Conservation (phyloP, 1,139 yeast genomes). For the Scheffersomyces insectosa region DNA sequence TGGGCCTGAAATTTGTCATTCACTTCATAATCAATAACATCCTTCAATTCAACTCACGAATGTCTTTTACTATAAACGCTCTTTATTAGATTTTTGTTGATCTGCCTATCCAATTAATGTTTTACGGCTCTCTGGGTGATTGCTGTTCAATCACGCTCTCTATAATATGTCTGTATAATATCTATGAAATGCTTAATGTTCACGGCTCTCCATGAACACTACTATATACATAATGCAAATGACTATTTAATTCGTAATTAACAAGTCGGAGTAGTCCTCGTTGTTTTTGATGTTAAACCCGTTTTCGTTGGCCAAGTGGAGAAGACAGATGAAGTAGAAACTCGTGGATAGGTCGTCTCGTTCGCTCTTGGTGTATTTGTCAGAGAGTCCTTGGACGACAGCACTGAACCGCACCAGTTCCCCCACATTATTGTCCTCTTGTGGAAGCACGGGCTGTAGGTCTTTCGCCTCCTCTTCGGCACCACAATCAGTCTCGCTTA, state of each 20-base stretch:
- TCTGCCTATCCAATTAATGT: too few relatives aligned
- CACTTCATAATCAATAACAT: too few relatives aligned
- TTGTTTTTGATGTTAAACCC: slow-evolving; percentile 43
- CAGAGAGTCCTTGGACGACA: not conserved
- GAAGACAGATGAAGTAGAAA: slow-evolving; percentile 79
- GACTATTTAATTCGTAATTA: not conserved
- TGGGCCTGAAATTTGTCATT: too few relatives aligned
- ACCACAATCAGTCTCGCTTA: not conserved
- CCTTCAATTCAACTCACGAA: too few relatives aligned
- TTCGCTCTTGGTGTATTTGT: slow-evolving; percentile 14
- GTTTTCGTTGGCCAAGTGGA: slow-evolving; percentile 89
- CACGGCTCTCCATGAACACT: too few relatives aligned
- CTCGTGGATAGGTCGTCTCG: slow-evolving; percentile 77
- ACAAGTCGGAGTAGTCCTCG: not conserved
- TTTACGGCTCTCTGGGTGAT: too few relatives aligned
- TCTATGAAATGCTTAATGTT: too few relatives aligned
- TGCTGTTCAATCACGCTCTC: too few relatives aligned
- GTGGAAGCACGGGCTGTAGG: too few relatives aligned
- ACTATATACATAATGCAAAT: not conserved
- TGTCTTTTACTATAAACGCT: too few relatives aligned
- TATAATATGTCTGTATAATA: too few relatives aligned
- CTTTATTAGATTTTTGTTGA: too few relatives aligned
- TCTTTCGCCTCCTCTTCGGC: not conserved
- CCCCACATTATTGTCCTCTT: not conserved
- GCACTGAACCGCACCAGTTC: not conserved